Conservation (phyloP, 2,329 filamentous ascomycete genomes). For the Exophiala sp. region DNA sequence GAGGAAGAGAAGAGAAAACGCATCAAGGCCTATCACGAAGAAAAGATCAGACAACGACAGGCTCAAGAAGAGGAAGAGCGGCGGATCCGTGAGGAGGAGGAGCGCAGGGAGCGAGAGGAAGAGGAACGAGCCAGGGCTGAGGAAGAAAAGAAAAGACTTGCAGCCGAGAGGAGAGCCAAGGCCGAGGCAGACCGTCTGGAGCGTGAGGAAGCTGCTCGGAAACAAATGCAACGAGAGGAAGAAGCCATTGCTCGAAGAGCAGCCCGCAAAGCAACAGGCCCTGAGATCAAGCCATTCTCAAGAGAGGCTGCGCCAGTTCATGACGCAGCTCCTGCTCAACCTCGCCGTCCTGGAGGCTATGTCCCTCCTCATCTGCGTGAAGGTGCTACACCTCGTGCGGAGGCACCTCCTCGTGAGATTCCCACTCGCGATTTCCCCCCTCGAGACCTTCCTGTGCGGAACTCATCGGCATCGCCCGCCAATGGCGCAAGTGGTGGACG, state of each 20-base stretch:
- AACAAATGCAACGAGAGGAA: constrained; percentile 76
- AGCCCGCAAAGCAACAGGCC: constrained; percentile 55
- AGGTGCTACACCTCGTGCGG: constrained; percentile 25
- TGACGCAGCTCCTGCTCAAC: constrained; percentile 25
- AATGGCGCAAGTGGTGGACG: constrained; percentile 32
- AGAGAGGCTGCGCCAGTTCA: constrained; percentile 30
- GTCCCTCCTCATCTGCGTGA: constrained; percentile 40
- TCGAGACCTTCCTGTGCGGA: constrained; percentile 30
- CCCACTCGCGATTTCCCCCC: too few species aligned
- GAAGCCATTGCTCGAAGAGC: constrained; percentile 73
- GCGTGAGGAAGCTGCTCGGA: constrained; percentile 56
- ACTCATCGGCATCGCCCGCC: constrained; percentile 28
- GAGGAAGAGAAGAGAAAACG: constrained; percentile 84
- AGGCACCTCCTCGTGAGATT: too few species aligned
- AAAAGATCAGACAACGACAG: constrained; percentile 71
- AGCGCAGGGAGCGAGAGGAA: constrained; percentile 72
- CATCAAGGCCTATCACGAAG: constrained; percentile 81
- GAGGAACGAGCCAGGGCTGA: constrained; percentile 75
- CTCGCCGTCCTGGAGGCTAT: constrained; percentile 31
- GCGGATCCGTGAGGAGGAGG: constrained; percentile 73
- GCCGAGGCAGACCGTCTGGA: constrained; percentile 57
- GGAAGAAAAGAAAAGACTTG: constrained; percentile 68
- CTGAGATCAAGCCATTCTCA: constrained; percentile 29
- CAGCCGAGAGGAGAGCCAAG: constrained; percentile 63
- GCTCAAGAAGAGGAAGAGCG: constrained; percentile 81